phyloP scores from a whole-genome alignment of 495 filamentous ascomycete species.

The Neurospora terricola region DNA sequence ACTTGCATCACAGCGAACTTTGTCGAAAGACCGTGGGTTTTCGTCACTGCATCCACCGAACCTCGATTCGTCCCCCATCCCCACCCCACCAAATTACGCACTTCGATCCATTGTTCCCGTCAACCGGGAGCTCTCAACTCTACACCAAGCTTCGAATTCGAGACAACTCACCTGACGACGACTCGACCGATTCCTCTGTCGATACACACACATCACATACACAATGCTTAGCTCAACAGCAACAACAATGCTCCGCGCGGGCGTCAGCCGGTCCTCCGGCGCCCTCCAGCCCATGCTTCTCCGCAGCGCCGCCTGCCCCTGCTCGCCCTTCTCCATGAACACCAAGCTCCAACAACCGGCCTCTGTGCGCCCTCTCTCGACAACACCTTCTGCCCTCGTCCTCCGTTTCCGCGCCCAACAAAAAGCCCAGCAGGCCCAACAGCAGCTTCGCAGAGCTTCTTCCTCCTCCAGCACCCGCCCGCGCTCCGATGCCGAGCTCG shows the following conservation, averaged over 20 bases:
- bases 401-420: slow-evolving; percentile 5
- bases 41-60: neutral
- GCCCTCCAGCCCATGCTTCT: slow-evolving; percentile 18
- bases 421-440: neutral
- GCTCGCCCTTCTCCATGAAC: slow-evolving; percentile 13
- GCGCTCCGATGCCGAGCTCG: slow-evolving; percentile 15
- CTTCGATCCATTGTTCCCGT: neutral
- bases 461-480: neutral
- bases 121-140: neutral
- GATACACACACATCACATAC: neutral
- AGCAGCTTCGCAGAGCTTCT: slow-evolving; percentile 4
- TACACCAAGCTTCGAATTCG: neutral
- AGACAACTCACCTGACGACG: neutral
- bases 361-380: slow-evolving; percentile 8
- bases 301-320: slow-evolving; percentile 19
- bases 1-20: neutral
- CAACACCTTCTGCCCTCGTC: slow-evolving; percentile 6
- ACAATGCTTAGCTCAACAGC: slow-evolving; percentile 23
- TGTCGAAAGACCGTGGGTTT: neutral
- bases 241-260: slow-evolving; percentile 22
- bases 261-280: slow-evolving; percentile 19
- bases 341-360: slow-evolving; percentile 1
- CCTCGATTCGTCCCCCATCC: neutral
- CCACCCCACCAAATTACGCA: neutral
- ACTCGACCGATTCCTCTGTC: neutral